Evolutionary conservation across 768 basidiomycete species (phyloP).

Genomic region (Suillus fuscotomentosus): DNA sequence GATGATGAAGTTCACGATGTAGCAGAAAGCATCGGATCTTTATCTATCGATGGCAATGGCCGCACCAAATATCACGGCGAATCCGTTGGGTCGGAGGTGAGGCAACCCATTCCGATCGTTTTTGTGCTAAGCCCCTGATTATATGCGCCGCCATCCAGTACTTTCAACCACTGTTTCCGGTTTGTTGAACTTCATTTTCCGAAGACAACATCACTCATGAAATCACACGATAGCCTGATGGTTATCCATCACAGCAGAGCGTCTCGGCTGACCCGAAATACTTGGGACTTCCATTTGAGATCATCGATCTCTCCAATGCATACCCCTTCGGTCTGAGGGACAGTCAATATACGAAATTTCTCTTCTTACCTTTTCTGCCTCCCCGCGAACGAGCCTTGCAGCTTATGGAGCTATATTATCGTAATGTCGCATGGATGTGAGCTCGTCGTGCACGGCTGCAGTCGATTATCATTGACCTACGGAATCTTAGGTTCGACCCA

Average conservation of each 20-base stretch:
- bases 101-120: conserved; percentile 2
- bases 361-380: conserved; percentile 43
- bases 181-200: background rate
- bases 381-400: conserved; percentile 36
- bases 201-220: conserved; percentile 8
- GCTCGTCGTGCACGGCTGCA: conserved; percentile 16
- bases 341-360: conserved; percentile 32
- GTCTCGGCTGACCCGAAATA: conserved; percentile 16
- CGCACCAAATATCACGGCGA: conserved; percentile 50
- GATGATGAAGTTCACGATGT: conserved; percentile 28
- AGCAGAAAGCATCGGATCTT: conserved; percentile 44
- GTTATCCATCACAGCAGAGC: conserved; percentile 1
- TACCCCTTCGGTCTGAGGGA: conserved; percentile 50
- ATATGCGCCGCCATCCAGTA: conserved; percentile 26
- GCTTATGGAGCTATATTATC: conserved; percentile 42
- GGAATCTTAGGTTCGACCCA: conserved; percentile 42
- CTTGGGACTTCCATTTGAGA: conserved; percentile 40
- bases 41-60: conserved; percentile 49
- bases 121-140: background rate
- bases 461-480: background rate
- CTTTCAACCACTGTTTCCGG: conserved; percentile 36
- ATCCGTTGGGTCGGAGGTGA: conserved; percentile 49
- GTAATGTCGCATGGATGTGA: conserved; percentile 47
- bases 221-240: conserved; percentile 11
- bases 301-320: conserved; percentile 43